Evolutionary conservation across 441 rosid genomes (phyloP).

Genomic region (Macaranga tanarius): DNA sequence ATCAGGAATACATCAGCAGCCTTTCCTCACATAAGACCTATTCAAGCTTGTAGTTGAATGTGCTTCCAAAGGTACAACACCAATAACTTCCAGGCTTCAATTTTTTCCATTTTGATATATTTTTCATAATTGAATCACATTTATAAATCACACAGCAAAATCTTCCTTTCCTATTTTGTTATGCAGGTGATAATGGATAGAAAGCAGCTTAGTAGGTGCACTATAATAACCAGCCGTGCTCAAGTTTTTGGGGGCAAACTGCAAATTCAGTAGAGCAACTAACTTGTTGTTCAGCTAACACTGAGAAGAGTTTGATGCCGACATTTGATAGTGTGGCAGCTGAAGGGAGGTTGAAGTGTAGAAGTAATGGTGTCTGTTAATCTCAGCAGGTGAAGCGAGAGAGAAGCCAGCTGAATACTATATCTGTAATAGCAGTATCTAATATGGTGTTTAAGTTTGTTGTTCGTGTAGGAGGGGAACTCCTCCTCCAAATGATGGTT

Average conservation of each 20-base stretch:
- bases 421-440: constrained; percentile 8
- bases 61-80: constrained; percentile 29
- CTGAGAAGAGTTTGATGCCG: not conserved
- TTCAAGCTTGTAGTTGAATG: constrained; percentile 76
- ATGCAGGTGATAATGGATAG: constrained; percentile 23
- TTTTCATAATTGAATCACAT: not conserved
- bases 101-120: not conserved
- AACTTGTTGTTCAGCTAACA: constrained; percentile 20
- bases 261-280: constrained; percentile 14
- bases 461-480: constrained; percentile 6
- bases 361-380: constrained; percentile 22
- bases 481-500: constrained; percentile 14
- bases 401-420: not conserved
- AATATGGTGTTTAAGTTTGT: constrained; percentile 12
- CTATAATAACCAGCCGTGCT: constrained; percentile 7
- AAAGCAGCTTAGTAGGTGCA: constrained; percentile 2
- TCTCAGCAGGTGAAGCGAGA: constrained; percentile 2
- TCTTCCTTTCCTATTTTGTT: not conserved
- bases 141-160: not conserved
- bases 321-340: constrained; percentile 1
- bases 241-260: constrained; percentile 16
- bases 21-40: constrained; percentile 49
- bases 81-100: not conserved
- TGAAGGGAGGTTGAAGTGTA: constrained; percentile 7
- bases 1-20: constrained; percentile 40